Evolutionary conservation across 345 rosid species (phyloP), one percentile per base, ranked within the genome.

Genomic region (Euphorbia pulcherrima): DNA sequence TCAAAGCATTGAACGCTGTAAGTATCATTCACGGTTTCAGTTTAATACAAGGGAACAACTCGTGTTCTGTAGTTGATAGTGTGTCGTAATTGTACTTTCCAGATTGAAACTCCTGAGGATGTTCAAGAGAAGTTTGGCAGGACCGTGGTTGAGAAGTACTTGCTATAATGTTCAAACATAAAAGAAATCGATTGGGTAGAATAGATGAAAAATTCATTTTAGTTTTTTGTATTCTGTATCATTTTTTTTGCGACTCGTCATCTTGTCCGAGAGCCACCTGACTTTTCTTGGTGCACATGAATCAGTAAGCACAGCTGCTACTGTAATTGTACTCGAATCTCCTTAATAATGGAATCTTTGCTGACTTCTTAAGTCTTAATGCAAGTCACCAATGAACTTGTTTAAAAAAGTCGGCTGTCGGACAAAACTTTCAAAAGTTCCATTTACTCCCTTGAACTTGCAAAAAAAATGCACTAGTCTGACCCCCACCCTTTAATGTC

Each of bases 71-170:
- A 27, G 64, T 51, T 63, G 26, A 29, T 27, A 17, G n/a, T 47
- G 13, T 23, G 57, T 2, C 64, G 3, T 21, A 29, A 53, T 52
- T 13, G 27, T 26, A 2, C 52, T 47, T 74, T 56, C 29, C 84
- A 93, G 98, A 83, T 90, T 61, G 98, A 90, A 83, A 93, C 92
- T 18, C 97, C 98, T 20, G 85, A 88, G 82, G 98, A 93, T 73
- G 86, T 90, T 33, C 82, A 93, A 76, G 97, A 90, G 80, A 93
- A 88, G 83, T 85, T 93, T 67, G 98, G 98, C 48, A 83, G 98
- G 69, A 86, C 96, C 0, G 98, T 92, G 8, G 96, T 92, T 5
- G 97, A 92, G 82, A 87, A 87, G 73, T 84, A 86, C 79, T 78
- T 92, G 72, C 81, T 92, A 51, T 84, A 78, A 79, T 76, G 23